Conservation (phyloP, 2,329 filamentous ascomycete genomes). For the Myriosclerotinia duriaeana region DNA sequence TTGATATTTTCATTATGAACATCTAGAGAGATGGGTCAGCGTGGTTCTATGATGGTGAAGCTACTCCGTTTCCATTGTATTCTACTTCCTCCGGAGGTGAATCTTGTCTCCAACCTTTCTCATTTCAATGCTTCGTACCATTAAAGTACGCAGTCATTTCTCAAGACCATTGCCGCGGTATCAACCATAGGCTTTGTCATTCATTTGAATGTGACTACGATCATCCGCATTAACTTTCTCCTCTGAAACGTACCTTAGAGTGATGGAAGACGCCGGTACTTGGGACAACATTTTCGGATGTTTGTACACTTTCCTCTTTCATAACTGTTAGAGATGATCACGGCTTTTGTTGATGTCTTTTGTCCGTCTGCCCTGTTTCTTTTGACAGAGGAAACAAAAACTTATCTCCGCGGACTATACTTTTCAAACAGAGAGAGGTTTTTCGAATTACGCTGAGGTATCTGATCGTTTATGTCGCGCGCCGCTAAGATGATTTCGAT, state of each 20-base stretch:
- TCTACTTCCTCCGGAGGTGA: constrained; percentile 36
- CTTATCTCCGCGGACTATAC: constrained; percentile 86
- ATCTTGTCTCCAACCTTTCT: constrained; percentile 48
- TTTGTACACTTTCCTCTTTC: constrained; percentile 32
- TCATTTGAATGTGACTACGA: constrained; percentile 52
- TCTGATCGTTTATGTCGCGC: constrained; percentile 29
- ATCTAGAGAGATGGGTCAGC: constrained; percentile 36
- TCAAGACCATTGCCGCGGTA: constrained; percentile 54
- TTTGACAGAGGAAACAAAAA: constrained; percentile 85
- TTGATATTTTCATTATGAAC: constrained; percentile 24
- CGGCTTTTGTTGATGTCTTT: constrained; percentile 97
- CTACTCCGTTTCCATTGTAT: constrained; percentile 46
- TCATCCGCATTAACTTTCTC: constrained; percentile 68
- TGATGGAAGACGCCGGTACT: constrained; percentile 41
- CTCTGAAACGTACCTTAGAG: constrained; percentile 41
- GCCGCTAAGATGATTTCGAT: constrained; percentile 9
- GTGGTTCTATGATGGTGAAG: constrained; percentile 41
- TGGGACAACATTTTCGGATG: constrained; percentile 35
- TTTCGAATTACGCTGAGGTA: constrained; percentile 38
- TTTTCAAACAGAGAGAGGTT: constrained; percentile 70
- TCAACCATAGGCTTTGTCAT: constrained; percentile 48
- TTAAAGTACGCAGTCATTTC: constrained; percentile 41
- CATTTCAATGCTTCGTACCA: constrained; percentile 36
- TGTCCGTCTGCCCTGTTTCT: constrained; percentile 76
- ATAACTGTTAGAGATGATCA: constrained; percentile 56